Evolutionary conservation across 768 basidiomycete genomes (phyloP).

Genomic region (Brasilioporus rufonigricans): DNA sequence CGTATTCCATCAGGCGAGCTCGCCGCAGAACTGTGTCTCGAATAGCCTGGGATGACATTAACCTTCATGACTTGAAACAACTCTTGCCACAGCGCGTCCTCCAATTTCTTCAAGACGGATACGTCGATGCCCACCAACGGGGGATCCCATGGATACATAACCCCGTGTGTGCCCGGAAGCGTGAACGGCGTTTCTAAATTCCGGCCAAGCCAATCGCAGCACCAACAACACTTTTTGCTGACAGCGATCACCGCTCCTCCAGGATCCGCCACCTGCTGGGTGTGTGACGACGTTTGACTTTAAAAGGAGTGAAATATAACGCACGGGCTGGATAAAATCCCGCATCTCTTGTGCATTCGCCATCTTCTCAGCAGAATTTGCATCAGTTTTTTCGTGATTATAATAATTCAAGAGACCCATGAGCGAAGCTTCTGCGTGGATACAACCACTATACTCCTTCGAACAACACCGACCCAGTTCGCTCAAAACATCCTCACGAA

Average conservation of each 20-base stretch:
- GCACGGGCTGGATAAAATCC: neutral
- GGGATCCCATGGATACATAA: neutral
- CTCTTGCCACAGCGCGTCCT: neutral
- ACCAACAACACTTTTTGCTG: slow-evolving; percentile 1
- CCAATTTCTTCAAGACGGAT: neutral
- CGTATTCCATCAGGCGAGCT: neutral
- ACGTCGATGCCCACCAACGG: neutral
- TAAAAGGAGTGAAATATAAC: too few species aligned
- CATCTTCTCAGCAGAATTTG: neutral
- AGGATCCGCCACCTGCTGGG: neutral
- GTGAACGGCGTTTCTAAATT: neutral
- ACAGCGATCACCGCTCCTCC: neutral
- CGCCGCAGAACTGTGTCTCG: neutral
- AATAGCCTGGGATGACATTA: neutral
- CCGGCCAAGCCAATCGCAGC: neutral
- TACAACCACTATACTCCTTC: neutral
- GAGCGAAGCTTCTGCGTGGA: neutral
- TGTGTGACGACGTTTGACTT: too few species aligned
- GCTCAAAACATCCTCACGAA: neutral
- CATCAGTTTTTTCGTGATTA: neutral
- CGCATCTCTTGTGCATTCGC: neutral
- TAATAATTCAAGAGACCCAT: neutral
- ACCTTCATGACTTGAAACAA: neutral
- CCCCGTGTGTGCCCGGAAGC: neutral
- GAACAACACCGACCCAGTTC: neutral